phyloP scores from a whole-genome alignment of 176 grass and related monocot genomes.

The Alloteropsis semialata region DNA sequence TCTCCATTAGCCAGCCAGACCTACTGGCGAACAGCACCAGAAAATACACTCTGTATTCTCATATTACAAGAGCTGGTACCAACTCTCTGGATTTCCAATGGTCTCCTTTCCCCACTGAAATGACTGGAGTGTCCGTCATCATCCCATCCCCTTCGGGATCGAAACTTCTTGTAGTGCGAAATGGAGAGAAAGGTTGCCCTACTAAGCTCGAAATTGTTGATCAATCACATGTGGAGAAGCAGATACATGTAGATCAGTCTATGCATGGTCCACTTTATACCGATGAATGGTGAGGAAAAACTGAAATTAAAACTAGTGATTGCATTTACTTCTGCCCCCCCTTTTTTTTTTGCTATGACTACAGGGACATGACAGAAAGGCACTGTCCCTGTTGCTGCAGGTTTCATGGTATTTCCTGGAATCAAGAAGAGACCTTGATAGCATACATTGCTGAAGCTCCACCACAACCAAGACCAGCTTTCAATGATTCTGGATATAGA shows the following conservation, averaged over 20 bases:
- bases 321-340: background rate
- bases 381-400: conserved; percentile 23
- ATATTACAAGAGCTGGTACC: conserved; percentile 36
- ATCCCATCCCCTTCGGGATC: conserved; percentile 54
- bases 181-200: conserved; percentile 47
- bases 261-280: conserved; percentile 59
- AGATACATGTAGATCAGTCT: conserved; percentile 37
- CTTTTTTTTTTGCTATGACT: background rate
- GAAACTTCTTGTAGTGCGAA: conserved; percentile 60
- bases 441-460: conserved; percentile 60
- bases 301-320: background rate
- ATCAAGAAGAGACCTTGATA: conserved; percentile 63
- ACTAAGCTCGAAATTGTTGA: conserved; percentile 59
- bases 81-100: conserved; percentile 42
- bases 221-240: conserved; percentile 48
- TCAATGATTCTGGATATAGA: conserved; percentile 38
- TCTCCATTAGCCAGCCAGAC: conserved; percentile 42
- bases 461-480: conserved; percentile 33
- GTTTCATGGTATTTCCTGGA: conserved; percentile 85
- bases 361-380: background rate
- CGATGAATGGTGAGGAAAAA: conserved; percentile 56
- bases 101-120: conserved; percentile 72
- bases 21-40: conserved; percentile 52
- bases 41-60: conserved; percentile 45
- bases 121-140: conserved; percentile 33